Evolutionary conservation across 345 rosid species (phyloP).

Genomic region (Isatis tinctoria): DNA sequence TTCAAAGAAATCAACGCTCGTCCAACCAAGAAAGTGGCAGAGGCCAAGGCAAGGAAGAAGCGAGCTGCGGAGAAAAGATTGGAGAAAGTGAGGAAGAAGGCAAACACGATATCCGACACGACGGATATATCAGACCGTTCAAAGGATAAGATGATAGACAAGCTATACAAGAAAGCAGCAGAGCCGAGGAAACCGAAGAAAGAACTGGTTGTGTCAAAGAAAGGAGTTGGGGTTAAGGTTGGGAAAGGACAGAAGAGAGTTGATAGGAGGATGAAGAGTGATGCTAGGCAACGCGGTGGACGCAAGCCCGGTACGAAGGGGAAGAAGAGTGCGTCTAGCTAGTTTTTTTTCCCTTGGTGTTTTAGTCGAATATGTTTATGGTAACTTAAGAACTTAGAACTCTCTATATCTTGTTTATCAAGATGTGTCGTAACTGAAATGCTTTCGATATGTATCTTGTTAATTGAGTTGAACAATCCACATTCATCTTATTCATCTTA

Average conservation of each 20-base stretch:
- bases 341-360: neutral
- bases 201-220: slow-evolving; percentile 89
- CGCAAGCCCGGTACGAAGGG: slow-evolving; percentile 54
- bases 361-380: neutral
- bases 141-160: slow-evolving; percentile 79
- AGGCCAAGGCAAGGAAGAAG: slow-evolving; percentile 95
- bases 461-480: neutral
- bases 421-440: neutral
- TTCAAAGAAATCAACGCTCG: slow-evolving; percentile 89
- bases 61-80: slow-evolving; percentile 60
- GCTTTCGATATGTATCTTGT: neutral
- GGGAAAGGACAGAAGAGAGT: slow-evolving; percentile 89
- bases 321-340: slow-evolving; percentile 46
- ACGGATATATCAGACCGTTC: slow-evolving; percentile 71
- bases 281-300: slow-evolving; percentile 47
- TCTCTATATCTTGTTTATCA: neutral
- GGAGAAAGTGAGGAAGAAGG: slow-evolving; percentile 90
- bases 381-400: slow-evolving; percentile 1
- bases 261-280: slow-evolving; percentile 86
- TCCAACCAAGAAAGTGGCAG: slow-evolving; percentile 91
- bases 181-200: slow-evolving; percentile 63
- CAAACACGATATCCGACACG: slow-evolving; percentile 73
- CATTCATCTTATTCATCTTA: neutral
- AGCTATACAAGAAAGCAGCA: slow-evolving; percentile 71
- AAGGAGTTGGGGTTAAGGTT: slow-evolving; percentile 71